phyloP scores from a whole-genome alignment of 2,329 filamentous ascomycete species.

The Fusarium acutatum region DNA sequence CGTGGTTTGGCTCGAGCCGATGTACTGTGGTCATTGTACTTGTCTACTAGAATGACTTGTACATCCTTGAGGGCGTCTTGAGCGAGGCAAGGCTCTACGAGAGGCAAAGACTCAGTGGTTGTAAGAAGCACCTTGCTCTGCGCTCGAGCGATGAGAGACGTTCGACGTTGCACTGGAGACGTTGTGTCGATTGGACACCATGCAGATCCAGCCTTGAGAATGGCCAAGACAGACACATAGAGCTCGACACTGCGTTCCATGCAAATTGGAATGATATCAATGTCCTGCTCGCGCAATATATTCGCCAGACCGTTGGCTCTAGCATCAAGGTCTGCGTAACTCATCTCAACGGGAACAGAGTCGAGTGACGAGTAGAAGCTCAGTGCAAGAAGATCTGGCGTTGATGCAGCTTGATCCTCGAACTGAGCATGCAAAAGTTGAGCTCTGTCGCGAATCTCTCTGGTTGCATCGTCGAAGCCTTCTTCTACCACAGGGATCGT shows the following conservation, averaged over 20 bases:
- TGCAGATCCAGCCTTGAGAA: conserved; percentile 18
- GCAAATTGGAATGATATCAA: conserved; percentile 15
- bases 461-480: neutral
- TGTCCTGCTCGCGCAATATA: conserved; percentile 2
- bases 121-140: conserved; percentile 13
- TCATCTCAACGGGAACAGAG: neutral
- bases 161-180: conserved; percentile 11
- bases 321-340: conserved; percentile 13
- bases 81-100: neutral
- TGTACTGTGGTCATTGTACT: neutral
- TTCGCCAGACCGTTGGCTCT: conserved; percentile 12
- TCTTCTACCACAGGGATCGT: neutral
- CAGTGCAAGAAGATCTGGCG: neutral
- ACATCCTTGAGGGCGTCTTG: conserved; percentile 1
- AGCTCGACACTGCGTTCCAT: conserved; percentile 12
- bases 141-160: conserved; percentile 17
- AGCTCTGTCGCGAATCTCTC: neutral
- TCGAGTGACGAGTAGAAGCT: conserved; percentile 10
- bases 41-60: conserved; percentile 10
- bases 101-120: neutral
- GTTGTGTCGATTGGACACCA: conserved; percentile 25
- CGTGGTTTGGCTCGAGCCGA: neutral
- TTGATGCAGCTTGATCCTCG: conserved; percentile 9
- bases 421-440: conserved; percentile 14
- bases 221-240: conserved; percentile 16